Conservation (phyloP, 805 yeast species). For the Yarrowia alimentaria region DNA sequence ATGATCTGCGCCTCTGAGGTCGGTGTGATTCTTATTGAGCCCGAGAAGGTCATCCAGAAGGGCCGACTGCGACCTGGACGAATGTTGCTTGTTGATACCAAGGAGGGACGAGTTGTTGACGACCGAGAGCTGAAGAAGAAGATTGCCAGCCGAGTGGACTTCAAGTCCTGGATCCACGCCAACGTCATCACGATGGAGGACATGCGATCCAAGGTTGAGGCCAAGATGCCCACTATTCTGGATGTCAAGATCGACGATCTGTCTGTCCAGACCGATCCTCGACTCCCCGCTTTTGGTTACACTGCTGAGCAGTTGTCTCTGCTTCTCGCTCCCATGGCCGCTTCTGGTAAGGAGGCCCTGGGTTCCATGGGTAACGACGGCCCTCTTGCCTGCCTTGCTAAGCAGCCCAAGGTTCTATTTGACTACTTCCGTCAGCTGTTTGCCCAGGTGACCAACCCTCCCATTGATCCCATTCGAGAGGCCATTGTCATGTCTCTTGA, state of each 20-base stretch:
- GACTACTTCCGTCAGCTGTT: conserved; percentile 95
- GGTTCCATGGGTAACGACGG: conserved; percentile 99
- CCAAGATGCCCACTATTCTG: conserved; percentile 40
- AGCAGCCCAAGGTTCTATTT: conserved; percentile 84
- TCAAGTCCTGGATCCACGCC: conserved; percentile 89
- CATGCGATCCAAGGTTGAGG: conserved; percentile 57
- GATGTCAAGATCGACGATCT: conserved; percentile 32
- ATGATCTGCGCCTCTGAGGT: conserved; percentile 98
- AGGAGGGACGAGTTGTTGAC: conserved; percentile 88
- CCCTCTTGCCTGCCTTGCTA: conserved; percentile 90
- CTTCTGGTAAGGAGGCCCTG: conserved; percentile 85
- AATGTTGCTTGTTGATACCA: conserved; percentile 91
- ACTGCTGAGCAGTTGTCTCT: conserved; percentile 88
- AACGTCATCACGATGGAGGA: conserved; percentile 83
- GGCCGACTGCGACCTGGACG: conserved; percentile 96
- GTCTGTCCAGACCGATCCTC: conserved; percentile 75
- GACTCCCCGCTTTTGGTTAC: conserved; percentile 84
- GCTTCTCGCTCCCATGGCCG: conserved; percentile 89
- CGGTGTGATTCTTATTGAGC: conserved; percentile 89
- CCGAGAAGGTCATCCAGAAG: conserved; percentile 77
- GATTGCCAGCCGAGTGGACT: conserved; percentile 81
- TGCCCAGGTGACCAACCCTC: conserved; percentile 98
- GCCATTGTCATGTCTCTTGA: conserved; percentile 95
- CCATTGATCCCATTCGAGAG: conserved; percentile 97
- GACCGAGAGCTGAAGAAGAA: conserved; percentile 80